A percentile compares a stretch with the other conserved stretches of the same genome.
Evolutionary conservation across 2,329 filamentous ascomycete genomes (phyloP).

Genomic region (Helotiales sp.): DNA sequence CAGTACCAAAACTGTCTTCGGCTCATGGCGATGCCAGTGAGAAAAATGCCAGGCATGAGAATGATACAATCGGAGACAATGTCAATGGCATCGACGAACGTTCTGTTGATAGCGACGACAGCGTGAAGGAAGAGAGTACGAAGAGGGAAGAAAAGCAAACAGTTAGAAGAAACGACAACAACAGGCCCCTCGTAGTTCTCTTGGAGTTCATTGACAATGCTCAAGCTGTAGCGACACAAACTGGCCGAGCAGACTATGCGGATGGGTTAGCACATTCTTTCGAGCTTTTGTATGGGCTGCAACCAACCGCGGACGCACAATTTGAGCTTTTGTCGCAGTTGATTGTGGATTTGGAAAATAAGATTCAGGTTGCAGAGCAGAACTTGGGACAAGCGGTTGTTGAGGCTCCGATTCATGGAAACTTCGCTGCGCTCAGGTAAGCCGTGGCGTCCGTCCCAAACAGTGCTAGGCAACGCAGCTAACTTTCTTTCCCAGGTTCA

Average conservation of each 20-base stretch:
- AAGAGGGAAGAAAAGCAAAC: not conserved
- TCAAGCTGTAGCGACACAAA: conserved; percentile 61
- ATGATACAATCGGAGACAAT: not conserved
- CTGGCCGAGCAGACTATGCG: conserved; percentile 85
- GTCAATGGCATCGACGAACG: not conserved
- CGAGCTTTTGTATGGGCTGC: conserved; percentile 65
- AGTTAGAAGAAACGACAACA: not conserved
- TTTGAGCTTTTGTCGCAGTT: conserved; percentile 57
- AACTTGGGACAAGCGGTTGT: conserved; percentile 68
- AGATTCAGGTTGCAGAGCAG: conserved; percentile 60
- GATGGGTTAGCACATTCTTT: conserved; percentile 83
- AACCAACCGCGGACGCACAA: conserved; percentile 43
- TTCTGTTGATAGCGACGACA: not conserved
- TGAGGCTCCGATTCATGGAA: conserved; percentile 67
- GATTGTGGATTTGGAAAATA: conserved; percentile 61
- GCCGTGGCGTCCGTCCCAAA: conserved; percentile 13
- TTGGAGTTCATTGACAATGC: conserved; percentile 51
- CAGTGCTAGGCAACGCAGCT: not conserved
- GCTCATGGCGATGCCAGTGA: no score
- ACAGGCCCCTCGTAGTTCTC: conserved; percentile 37
- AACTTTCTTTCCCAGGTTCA: conserved; percentile 17
- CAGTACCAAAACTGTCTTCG: no score
- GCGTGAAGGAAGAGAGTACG: no score
- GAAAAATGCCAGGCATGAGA: no score
- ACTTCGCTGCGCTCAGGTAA: conserved; percentile 66